Base-by-base conservation (phyloP, 805 yeast genomes). In the Suhomyces faveliae region DNA sequence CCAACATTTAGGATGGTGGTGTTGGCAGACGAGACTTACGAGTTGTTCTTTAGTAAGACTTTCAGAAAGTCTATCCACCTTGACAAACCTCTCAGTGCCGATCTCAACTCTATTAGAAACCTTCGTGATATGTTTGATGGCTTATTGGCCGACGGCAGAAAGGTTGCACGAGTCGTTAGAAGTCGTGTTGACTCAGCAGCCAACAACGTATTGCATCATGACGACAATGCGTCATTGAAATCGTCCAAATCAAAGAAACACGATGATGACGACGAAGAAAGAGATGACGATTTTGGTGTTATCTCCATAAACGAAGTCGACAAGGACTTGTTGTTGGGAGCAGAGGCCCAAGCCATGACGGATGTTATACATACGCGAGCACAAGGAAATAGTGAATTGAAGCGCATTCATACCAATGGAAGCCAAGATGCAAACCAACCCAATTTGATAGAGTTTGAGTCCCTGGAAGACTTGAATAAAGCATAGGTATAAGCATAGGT, bases 1-100 rank as follows among this genome's bases (percentile, higher is more conserved):
- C 89, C 98, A 0, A 90, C 96, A 0, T 92, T 92, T 69, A 74
- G 98, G 52, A 92, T 92, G 99, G 95, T 94, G 1, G 71, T 94
- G 5, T 71, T 92, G 5, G 97, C 98, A 0, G 97, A 91, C 63
- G 98, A 90, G 59, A 87, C 97, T 0, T 86, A 89, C 56, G 98
- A 94, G 64, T 72, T 86, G 35, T 81, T 92, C 51, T 94, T 94
- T 68, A 76, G 88, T 11, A 71, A 74, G 21, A 85, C 90, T 0
- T 70, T 89, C 27, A 76, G 86, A 47, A 64, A 73, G n/a, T 79
- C 92, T 0, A 77, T 88, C 44, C 89, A 87, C 60, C 74, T 88
- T 42, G 78, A 80, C 48, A 78, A 79, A 53, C 80, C 78, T 30
- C 73, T 79, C 40, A 77, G 64, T 35, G 67, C 72, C 33, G 70